Conservation (phyloP, 306 rosid species). For the Arachis stenosperma region DNA sequence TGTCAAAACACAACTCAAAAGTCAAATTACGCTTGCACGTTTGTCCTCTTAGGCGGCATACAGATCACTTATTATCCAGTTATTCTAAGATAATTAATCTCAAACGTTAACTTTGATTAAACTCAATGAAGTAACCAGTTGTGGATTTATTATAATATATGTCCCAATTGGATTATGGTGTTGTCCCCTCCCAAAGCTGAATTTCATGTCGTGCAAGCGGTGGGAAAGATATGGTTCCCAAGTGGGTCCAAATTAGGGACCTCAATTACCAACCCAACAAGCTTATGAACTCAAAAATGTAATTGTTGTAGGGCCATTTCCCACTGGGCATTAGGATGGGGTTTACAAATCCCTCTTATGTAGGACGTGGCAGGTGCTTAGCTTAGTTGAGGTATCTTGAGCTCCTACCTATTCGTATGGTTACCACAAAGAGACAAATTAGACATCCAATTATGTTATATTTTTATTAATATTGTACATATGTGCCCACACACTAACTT, state of each 20-base stretch:
- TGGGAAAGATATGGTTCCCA: constrained; percentile 4
- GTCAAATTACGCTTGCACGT: constrained; percentile 6
- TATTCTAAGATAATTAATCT: neutral
- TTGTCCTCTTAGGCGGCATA: constrained; percentile 19
- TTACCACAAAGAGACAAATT: constrained; percentile 52
- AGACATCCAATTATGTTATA: constrained; percentile 20
- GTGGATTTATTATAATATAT: constrained; percentile 11
- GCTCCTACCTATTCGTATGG: constrained; percentile 17
- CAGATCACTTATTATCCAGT: neutral
- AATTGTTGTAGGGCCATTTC: constrained; percentile 30
- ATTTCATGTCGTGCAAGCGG: constrained; percentile 14
- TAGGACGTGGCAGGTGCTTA: constrained; percentile 9
- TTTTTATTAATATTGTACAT: no score
- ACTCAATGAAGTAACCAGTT: neutral
- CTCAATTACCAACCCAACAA: neutral
- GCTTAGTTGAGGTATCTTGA: constrained; percentile 33
- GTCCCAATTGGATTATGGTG: constrained; percentile 8
- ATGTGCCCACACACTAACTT: constrained; percentile 2
- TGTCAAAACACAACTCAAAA: neutral
- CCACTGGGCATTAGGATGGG: constrained; percentile 21
- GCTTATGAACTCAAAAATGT: neutral
- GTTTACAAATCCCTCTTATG: neutral
- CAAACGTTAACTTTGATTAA: constrained; percentile 7
- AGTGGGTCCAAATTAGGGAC: constrained; percentile 33
- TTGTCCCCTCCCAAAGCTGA: constrained; percentile 24